Percentiles rank a stretch among this genome's conserved stretches.
These are phyloP conservation scores for Aspergillus persii DNA, from an alignment of 2,329 filamentous ascomycete species.

Conservation along the genomic window DNA sequence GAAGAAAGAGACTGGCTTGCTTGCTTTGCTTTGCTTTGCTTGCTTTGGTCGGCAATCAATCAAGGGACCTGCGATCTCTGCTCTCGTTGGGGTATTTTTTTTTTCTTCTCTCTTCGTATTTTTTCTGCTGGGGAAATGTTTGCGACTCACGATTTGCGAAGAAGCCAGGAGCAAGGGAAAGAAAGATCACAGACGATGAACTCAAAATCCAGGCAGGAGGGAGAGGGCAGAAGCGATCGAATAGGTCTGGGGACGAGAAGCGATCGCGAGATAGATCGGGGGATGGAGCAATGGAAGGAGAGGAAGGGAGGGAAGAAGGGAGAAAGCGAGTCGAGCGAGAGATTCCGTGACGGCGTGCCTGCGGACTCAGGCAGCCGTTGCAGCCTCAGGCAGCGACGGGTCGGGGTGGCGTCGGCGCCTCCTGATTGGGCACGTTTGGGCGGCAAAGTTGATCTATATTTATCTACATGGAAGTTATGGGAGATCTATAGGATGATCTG, in stretches of 20 bases:
- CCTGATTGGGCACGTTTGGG: not conserved
- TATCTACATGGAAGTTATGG: no score
- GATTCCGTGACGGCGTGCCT: not conserved
- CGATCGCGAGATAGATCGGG: not conserved
- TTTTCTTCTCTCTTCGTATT: not conserved
- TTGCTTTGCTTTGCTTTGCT: no score
- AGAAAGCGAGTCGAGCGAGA: conserved; percentile 1
- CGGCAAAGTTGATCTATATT: not conserved
- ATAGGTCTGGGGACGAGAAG: not conserved
- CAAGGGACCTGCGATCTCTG: conserved; percentile 14
- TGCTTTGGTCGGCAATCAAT: conserved; percentile 20
- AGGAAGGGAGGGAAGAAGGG: conserved; percentile 1
- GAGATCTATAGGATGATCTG: no score
- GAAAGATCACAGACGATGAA: not conserved
- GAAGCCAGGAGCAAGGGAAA: not conserved
- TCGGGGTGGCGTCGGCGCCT: not conserved
- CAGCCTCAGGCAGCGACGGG: no score
- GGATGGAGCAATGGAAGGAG: not conserved
- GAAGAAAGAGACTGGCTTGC: not conserved
- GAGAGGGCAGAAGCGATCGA: not conserved
- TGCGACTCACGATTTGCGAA: not conserved
- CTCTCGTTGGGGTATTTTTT: not conserved
- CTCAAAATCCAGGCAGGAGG: not conserved
- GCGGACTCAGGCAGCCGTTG: not conserved
- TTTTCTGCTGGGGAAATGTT: not conserved